A percentile compares a stretch with the other conserved stretches of the same genome.
Evolutionary conservation across 129 eudicot genomes (phyloP).

Genomic region (Arctium minus): DNA sequence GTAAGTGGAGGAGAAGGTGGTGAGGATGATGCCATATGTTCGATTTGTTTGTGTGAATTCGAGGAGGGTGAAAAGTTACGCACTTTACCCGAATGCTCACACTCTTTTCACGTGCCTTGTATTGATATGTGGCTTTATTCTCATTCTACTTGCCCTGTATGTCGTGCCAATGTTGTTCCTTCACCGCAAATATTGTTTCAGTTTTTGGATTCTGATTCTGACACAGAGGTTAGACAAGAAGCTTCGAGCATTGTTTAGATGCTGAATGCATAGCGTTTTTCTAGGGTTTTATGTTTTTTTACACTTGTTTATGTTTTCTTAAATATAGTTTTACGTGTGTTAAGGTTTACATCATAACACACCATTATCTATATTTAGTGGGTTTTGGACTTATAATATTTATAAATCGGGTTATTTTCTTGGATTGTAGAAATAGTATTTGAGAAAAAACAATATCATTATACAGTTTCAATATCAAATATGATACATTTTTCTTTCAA

Average conservation of each 20-base stretch:
- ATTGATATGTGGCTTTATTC: slow-evolving; percentile 60
- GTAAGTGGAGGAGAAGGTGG: slow-evolving; percentile 15
- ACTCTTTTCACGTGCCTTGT: slow-evolving; percentile 55
- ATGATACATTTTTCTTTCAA: neutral
- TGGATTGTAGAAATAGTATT: neutral
- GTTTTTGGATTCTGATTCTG: slow-evolving; percentile 27
- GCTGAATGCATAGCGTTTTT: neutral
- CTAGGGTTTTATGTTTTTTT: neutral
- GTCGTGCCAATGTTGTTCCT: slow-evolving; percentile 42
- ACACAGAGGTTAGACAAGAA: slow-evolving; percentile 24
- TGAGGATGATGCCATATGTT: slow-evolving; percentile 35
- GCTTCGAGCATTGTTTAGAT: slow-evolving; percentile 1
- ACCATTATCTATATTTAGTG: neutral
- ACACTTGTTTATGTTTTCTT: neutral
- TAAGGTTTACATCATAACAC: neutral
- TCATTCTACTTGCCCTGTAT: slow-evolving; percentile 47
- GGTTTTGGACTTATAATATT: neutral
- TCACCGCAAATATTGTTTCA: slow-evolving; percentile 24
- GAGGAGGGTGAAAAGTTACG: slow-evolving; percentile 55
- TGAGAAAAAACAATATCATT: neutral
- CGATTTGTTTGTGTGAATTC: slow-evolving; percentile 52
- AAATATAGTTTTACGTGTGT: neutral
- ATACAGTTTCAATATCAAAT: neutral
- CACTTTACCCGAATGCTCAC: slow-evolving; percentile 48
- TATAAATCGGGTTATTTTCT: neutral